Evolutionary conservation across 2,329 filamentous ascomycete species (phyloP).

Genomic region (Ceratocystis cacaofunesta): DNA sequence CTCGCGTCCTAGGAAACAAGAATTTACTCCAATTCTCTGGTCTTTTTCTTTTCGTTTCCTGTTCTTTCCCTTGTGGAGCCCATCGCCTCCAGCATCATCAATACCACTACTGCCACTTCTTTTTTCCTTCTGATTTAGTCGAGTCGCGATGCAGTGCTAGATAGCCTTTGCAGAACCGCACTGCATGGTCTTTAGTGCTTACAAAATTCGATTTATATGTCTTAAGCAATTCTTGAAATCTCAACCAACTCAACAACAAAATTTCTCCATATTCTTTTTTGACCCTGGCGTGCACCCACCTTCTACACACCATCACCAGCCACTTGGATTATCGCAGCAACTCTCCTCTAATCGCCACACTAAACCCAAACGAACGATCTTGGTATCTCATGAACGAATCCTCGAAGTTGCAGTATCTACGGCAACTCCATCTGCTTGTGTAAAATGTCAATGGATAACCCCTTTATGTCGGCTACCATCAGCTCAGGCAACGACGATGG

Average conservation of each 20-base stretch:
- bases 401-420: not conserved
- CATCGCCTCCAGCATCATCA: not conserved
- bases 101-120: not conserved
- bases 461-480: slow-evolving; percentile 29
- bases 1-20: not conserved
- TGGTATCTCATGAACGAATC: not conserved
- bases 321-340: not conserved
- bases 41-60: not conserved
- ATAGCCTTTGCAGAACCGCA: not conserved
- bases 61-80: not conserved
- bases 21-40: not conserved
- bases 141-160: slow-evolving; percentile 1
- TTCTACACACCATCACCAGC: not conserved
- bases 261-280: not conserved
- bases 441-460: slow-evolving; percentile 31
- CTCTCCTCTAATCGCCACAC: not conserved
- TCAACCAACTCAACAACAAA: not conserved
- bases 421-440: not conserved
- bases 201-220: no score
- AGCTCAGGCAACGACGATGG: slow-evolving; percentile 30
- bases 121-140: not conserved
- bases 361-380: not conserved
- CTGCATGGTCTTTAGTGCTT: not conserved
- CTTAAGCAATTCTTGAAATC: not conserved
- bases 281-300: not conserved